Conservation (phyloP, 495 filamentous ascomycete genomes). For the Podospora fimiseda region DNA sequence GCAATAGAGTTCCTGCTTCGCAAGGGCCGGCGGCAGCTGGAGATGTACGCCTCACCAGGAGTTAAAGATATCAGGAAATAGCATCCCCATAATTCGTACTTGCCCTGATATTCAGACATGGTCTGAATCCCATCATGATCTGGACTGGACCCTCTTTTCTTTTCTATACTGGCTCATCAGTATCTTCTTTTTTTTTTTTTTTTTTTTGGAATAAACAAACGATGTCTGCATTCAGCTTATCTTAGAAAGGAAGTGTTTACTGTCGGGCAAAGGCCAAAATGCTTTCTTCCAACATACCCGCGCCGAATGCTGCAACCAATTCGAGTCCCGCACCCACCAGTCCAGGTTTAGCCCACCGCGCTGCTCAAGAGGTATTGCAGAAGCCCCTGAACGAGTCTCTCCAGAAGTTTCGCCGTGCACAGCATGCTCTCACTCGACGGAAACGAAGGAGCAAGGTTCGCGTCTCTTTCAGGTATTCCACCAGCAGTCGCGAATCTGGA, state of each 20-base stretch:
- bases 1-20: slow-evolving; percentile 84
- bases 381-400: slow-evolving; percentile 27
- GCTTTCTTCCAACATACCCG: slow-evolving; percentile 18
- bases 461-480: slow-evolving; percentile 20
- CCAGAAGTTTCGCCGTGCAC: slow-evolving; percentile 24
- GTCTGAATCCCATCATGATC: not conserved
- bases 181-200: slow-evolving; percentile 2
- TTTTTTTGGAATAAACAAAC: slow-evolving; percentile 37
- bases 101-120: not conserved
- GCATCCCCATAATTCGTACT: not conserved
- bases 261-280: slow-evolving; percentile 33
- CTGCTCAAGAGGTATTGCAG: slow-evolving; percentile 32
- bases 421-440: slow-evolving; percentile 17
- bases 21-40: slow-evolving; percentile 77
- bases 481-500: slow-evolving; percentile 7
- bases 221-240: slow-evolving; percentile 43
- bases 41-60: slow-evolving; percentile 73
- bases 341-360: slow-evolving; percentile 24
- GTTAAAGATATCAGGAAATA: slow-evolving; percentile 67
- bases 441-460: slow-evolving; percentile 21
- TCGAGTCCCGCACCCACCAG: slow-evolving; percentile 12
- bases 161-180: not conserved
- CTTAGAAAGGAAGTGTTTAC: slow-evolving; percentile 45
- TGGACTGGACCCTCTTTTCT: not conserved
- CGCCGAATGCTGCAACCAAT: slow-evolving; percentile 12